A percentile compares a stretch with the other conserved stretches of the same genome.
These are phyloP conservation scores for Sarocladium brachiariae DNA, from an alignment of 2,329 filamentous ascomycete species.

Conservation along the genomic window DNA sequence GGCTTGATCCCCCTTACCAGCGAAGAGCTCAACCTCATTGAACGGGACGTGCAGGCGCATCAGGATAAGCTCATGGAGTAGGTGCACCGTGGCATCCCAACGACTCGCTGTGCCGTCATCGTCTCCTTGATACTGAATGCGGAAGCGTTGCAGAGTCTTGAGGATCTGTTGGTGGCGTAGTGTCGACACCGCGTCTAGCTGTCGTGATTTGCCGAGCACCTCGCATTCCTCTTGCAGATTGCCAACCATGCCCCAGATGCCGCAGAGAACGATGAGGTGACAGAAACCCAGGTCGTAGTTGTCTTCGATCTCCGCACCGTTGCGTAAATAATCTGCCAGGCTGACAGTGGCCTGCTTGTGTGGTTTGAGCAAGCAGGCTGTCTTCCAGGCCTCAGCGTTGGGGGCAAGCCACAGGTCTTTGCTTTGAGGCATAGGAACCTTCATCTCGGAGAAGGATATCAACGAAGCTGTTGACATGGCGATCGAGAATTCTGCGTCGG, in stretches of 20 bases:
- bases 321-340: not conserved
- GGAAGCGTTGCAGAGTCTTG: not conserved
- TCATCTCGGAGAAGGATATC: constrained; percentile 63
- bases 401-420: constrained; percentile 60
- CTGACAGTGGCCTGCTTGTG: not conserved
- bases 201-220: not conserved
- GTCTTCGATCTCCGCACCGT: not conserved
- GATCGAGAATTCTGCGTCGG: constrained; percentile 63
- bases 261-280: not conserved
- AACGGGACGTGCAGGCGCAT: constrained; percentile 59
- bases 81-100: constrained; percentile 18
- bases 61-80: constrained; percentile 47
- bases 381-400: constrained; percentile 58
- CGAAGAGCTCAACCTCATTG: constrained; percentile 60
- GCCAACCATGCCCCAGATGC: not conserved
- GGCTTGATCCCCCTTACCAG: constrained; percentile 60
- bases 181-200: not conserved
- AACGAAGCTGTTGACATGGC: constrained; percentile 56
- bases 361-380: constrained; percentile 37
- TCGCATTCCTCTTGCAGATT: not conserved
- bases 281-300: not conserved
- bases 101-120: not conserved
- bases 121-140: not conserved
- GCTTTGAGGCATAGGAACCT: constrained; percentile 56
- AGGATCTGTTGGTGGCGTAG: not conserved